Conservation (phyloP, 805 yeast species). For the Ogataea nonfermentans region DNA sequence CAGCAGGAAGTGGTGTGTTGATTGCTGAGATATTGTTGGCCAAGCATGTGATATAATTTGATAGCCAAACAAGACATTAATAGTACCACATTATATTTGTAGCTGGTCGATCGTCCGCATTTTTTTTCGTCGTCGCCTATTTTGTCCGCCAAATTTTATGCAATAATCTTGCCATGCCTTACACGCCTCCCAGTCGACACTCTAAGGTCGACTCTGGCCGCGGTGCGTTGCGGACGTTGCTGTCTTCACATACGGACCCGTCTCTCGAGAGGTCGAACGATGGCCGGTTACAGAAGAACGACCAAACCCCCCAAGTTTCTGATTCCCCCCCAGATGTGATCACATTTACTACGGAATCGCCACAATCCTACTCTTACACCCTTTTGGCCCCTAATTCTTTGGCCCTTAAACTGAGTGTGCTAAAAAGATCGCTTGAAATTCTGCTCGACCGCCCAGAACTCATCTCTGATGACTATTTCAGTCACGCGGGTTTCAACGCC, state of each 20-base stretch:
- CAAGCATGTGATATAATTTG: conserved; percentile 60
- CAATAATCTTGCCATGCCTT: conserved; percentile 8
- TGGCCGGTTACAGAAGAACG: background rate
- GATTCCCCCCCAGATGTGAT: conserved; percentile 41
- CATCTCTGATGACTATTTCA: conserved; percentile 10
- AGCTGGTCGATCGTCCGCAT: conserved; percentile 8
- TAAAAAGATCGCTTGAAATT: conserved; percentile 74
- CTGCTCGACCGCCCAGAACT: conserved; percentile 59
- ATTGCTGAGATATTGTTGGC: conserved; percentile 88
- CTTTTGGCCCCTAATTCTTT: conserved; percentile 77
- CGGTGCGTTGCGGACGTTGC: conserved; percentile 2
- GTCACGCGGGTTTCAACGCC: background rate
- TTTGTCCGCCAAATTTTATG: conserved; percentile 13
- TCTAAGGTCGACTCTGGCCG: conserved; percentile 7
- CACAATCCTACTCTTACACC: conserved; percentile 84
- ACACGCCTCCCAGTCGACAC: conserved; percentile 13
- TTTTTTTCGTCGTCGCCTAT: conserved; percentile 4
- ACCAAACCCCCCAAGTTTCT: background rate
- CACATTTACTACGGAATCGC: conserved; percentile 71
- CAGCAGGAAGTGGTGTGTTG: conserved; percentile 97
- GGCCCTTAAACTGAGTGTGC: conserved; percentile 69
- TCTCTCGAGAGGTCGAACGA: background rate
- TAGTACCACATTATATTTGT: background rate
- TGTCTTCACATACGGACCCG: background rate
- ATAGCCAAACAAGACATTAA: no score